Percentiles rank a stretch among this genome's conserved stretches.
phyloP scores from a whole-genome alignment of 1,284 basidiomycete species.

The Microbotryum silenes-acaulis region DNA sequence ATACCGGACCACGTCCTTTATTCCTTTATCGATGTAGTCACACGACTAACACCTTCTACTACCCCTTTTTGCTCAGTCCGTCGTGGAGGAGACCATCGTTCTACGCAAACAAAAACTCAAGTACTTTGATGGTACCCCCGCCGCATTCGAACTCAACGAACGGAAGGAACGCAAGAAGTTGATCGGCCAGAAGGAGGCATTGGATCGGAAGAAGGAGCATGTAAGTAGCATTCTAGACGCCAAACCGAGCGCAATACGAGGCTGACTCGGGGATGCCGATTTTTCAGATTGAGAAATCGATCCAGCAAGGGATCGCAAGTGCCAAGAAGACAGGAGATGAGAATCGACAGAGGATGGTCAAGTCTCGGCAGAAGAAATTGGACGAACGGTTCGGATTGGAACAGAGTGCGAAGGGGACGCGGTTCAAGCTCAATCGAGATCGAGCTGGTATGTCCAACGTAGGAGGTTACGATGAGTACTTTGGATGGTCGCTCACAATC shows the following conservation, averaged over 20 bases:
- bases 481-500: too few species aligned
- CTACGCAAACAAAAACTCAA: slow-evolving; percentile 53
- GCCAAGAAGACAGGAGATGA: slow-evolving; percentile 60
- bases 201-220: slow-evolving; percentile 52
- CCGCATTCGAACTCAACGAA: slow-evolving; percentile 51
- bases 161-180: slow-evolving; percentile 49
- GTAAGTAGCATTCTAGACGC: slow-evolving; percentile 26
- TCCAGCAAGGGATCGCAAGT: slow-evolving; percentile 48
- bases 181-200: slow-evolving; percentile 50
- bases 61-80: slow-evolving; percentile 17
- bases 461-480: too few species aligned
- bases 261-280: neutral
- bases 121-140: slow-evolving; percentile 53
- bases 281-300: slow-evolving; percentile 43
- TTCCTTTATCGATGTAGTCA: too few species aligned
- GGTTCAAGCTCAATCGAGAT: slow-evolving; percentile 62
- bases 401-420: slow-evolving; percentile 45
- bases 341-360: slow-evolving; percentile 53
- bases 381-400: slow-evolving; percentile 55
- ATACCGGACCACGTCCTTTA: too few species aligned
- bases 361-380: slow-evolving; percentile 56
- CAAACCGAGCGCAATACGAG: neutral
- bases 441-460: slow-evolving; percentile 36
- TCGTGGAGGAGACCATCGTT: slow-evolving; percentile 60
- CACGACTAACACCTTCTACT: too few species aligned